Evolutionary conservation across 177 flowering plant genomes (phyloP), one percentile per base, ranked within the genome.

Genomic region (Vitis hybrid): DNA sequence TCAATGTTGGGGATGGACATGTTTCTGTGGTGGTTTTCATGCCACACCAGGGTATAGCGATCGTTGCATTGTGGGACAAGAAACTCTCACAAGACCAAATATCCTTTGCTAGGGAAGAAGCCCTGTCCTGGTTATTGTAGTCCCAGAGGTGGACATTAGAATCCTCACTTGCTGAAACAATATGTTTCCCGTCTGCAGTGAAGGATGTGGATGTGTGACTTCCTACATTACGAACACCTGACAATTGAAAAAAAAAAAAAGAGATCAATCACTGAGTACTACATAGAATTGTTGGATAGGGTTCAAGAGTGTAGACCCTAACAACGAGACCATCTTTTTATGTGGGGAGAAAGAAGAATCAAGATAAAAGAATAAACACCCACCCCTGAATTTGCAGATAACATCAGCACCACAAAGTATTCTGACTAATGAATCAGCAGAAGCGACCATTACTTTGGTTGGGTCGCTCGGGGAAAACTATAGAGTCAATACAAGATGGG

Each of bases 41-140:
- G 66, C 94, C 94, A 65, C 72, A 64, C 98, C 98, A 94, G 51
- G 98, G 93, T 64, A 92, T 75, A 3, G 98, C 98, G 60, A 94
- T 75, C 0, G 87, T 81, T 16, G 85, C 82, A 57, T 86, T 85
- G 19, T 67, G 76, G 18, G 94, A 87, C 4, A 63, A 51, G 76
- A 92, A 94, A 16, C 86, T 85, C 73, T 92, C 98, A 48, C 62
- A 79, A 19, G 92, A 84, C 74, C 74, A 70, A 11, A 81, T 72
- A 15, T 70, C 86, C 71, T 86, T 89, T 33, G 77, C n/a, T 62
- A 63, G 68, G 18, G 86, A 72, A 14, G 78, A 50, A 2, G 77
- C 62, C 65, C 62, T 79, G 20, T 81, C 83, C 22, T 71, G 81
- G 69, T 52, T 67, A 3, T 50, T 55, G 78, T 81, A 79, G 81